Evolutionary conservation across 2,329 filamentous ascomycete species (phyloP).

Genomic region (Madurella fahalii): DNA sequence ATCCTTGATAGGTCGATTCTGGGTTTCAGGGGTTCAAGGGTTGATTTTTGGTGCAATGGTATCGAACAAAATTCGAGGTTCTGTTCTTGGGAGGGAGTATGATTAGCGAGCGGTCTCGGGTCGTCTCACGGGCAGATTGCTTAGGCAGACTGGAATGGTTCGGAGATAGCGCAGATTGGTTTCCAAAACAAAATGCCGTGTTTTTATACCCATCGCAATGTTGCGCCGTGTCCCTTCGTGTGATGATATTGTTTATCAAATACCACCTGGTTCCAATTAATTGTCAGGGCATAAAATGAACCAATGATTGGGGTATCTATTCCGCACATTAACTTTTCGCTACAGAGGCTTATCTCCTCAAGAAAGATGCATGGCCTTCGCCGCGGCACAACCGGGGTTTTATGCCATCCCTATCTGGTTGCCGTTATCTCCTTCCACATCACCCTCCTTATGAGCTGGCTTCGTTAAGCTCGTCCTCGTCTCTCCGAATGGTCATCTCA

Average conservation of each 20-base stretch:
- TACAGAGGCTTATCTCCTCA: too few relatives aligned
- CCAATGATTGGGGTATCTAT: conserved; percentile 10
- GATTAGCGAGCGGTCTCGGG: not conserved
- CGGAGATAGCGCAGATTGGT: not conserved
- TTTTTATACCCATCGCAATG: not conserved
- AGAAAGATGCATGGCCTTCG: too few relatives aligned
- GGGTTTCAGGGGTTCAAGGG: conserved; percentile 10
- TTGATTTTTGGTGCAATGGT: conserved; percentile 4
- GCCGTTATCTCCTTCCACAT: too few relatives aligned
- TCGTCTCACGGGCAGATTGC: conserved; percentile 1
- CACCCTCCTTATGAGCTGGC: too few relatives aligned
- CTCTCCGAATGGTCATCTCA: too few relatives aligned
- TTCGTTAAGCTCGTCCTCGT: too few relatives aligned
- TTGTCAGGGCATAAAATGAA: not conserved
- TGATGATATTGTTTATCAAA: too few relatives aligned
- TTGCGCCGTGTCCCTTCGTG: not conserved
- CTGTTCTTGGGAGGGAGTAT: not conserved
- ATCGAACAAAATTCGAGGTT: not conserved
- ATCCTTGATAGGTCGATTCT: conserved; percentile 11
- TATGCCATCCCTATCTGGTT: too few relatives aligned
- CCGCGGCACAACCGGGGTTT: too few relatives aligned
- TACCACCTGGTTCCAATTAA: too few relatives aligned
- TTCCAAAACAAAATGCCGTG: not conserved
- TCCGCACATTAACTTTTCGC: conserved; percentile 4
- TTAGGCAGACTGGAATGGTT: not conserved